Base-by-base conservation (phyloP, 139 green algal genomes). In the Asterochloris erici region DNA sequence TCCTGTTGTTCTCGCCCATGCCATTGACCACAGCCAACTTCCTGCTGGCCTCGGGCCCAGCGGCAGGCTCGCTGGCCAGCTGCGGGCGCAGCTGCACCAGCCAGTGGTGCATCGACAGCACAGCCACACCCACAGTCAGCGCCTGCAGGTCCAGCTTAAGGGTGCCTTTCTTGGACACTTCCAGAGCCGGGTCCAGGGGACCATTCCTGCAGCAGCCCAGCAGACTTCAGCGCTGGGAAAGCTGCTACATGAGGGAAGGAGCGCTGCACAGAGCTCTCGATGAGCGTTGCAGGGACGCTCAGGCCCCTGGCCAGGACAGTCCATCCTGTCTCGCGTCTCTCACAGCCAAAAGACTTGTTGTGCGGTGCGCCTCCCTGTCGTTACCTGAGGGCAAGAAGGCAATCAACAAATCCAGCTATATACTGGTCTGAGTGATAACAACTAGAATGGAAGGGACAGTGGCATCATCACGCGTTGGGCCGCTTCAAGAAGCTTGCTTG, bases 21-120 rank as follows among this genome's bases (percentile, higher is more conserved):
- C 81, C 81, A 60, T 85, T 85, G 28, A 85, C 74, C 0, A 85
- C 63, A 24, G 81, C 81, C 74, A 85, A 63, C 74, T 85, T 85
- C 63, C 81, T 63, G 74, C 23, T 71, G 27, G 29, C 63, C 19
- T 85, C 81, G 6, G 81, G 13, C 12, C 17, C 23, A 0, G 17
- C n/a, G 13, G 61, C 60, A 6, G 66, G 66, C 17, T 77, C 62
- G 17, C 81, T 68, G 21, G 78, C n/a, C 23, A 79, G 21, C 11
- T 64, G n/a, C 23, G 21, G n/a, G 12, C 84, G 70, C 47, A 85
- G 68, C 19, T 87, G 81, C 21, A 66, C 14, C 69, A 92, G 81
- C 90, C 90, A 94, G 75, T 78, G 81, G 61, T 84, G 75, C 79
- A 91, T 77, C 60, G 70, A 70, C n/a, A 94, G 85, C n/a, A 91